Evolutionary conservation across 1,284 basidiomycete genomes (phyloP).

Genomic region (Mycena sp.): DNA sequence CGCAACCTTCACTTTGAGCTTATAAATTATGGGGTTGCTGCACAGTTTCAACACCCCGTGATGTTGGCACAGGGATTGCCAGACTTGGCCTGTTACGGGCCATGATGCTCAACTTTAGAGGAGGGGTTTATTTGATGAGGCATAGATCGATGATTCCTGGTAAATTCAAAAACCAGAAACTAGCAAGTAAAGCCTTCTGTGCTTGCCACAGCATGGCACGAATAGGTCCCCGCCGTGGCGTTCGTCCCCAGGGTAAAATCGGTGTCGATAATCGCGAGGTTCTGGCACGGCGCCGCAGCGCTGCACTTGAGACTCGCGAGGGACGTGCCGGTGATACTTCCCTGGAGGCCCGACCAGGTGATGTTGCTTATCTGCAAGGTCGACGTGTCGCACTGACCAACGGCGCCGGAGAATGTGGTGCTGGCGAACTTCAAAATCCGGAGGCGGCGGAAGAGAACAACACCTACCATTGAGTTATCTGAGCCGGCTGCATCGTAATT

Average conservation of each 20-base stretch:
- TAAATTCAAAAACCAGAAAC: too few species aligned
- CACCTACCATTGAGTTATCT: constrained; percentile 40
- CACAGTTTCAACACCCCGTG: too few species aligned
- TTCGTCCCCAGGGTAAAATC: constrained; percentile 7
- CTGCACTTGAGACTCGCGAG: constrained; percentile 44
- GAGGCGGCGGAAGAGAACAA: not conserved
- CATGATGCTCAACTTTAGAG: too few species aligned
- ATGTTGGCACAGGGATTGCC: too few species aligned
- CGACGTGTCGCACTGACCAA: constrained; percentile 45
- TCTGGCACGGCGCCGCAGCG: constrained; percentile 40
- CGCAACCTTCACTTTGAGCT: too few species aligned
- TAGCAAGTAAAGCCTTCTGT: constrained; percentile 15
- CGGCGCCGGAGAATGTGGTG: constrained; percentile 44
- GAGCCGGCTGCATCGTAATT: constrained; percentile 35
- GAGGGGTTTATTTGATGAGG: too few species aligned
- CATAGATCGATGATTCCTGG: too few species aligned
- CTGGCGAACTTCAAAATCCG: constrained; percentile 8
- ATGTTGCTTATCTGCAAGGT: constrained; percentile 45
- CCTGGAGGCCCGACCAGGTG: constrained; percentile 41
- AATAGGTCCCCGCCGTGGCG: constrained; percentile 18
- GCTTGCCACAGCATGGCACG: constrained; percentile 19
- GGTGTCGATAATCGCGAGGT: constrained; percentile 18
- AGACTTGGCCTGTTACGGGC: too few species aligned
- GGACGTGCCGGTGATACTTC: constrained; percentile 35
- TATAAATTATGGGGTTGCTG: too few species aligned